Evolutionary conservation across 495 filamentous ascomycete genomes (phyloP).

Genomic region (Penicillium paxilli): DNA sequence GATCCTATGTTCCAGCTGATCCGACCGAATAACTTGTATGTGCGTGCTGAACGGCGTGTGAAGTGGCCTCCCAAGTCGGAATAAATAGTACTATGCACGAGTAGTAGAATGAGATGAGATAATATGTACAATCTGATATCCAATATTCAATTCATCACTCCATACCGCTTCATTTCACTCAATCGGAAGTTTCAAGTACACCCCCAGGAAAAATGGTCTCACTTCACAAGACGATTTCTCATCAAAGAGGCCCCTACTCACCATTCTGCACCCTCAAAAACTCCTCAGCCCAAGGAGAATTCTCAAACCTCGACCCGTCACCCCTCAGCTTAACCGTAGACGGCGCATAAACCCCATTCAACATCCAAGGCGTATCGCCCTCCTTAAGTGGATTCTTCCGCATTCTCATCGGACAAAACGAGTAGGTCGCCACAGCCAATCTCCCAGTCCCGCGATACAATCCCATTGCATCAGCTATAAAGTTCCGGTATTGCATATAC

Average conservation of each 20-base stretch:
- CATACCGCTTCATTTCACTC: neutral
- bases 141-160: neutral
- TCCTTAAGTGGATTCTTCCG: conserved; percentile 3
- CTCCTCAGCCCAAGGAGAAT: conserved; percentile 13
- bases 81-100: neutral
- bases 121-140: neutral
- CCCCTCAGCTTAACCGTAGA: neutral
- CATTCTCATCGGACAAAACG: conserved; percentile 6
- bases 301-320: conserved; percentile 11
- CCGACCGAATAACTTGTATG: conserved; percentile 53
- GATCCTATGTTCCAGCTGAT: conserved; percentile 57
- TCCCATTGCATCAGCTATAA: conserved; percentile 7
- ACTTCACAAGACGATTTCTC: neutral
- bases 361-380: conserved; percentile 10
- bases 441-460: conserved; percentile 7
- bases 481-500: conserved; percentile 6
- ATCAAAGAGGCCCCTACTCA: neutral
- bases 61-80: conserved; percentile 21
- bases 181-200: no score
- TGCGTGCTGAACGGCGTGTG: conserved; percentile 32
- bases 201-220: neutral
- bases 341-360: conserved; percentile 11
- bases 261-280: neutral
- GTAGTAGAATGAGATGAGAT: neutral
- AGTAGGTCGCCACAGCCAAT: conserved; percentile 11